Evolutionary conservation across 2,329 filamentous ascomycete species (phyloP), one percentile per base, ranked within the genome.

Genomic region (Pestalotiopsis sp.): DNA sequence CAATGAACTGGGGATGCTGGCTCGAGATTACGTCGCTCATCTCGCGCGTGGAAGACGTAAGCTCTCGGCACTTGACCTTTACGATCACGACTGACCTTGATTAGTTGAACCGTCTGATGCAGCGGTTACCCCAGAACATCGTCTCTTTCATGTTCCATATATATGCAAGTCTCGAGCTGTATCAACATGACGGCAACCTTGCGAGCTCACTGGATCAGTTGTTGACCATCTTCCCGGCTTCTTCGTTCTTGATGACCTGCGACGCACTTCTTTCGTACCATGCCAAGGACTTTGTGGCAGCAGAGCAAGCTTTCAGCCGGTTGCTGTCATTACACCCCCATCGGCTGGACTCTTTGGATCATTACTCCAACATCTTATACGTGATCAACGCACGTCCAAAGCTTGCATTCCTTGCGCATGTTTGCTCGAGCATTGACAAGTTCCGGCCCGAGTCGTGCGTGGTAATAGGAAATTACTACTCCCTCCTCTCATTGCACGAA

Each of bases 1-100:
- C 94, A 1, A 97, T 95, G 88, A 97, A 98, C 77, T 99, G 96
- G 96, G 94, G 94, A 7, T 95, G 94, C 70, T 99, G 96, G 96
- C 87, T 96, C 69, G 96, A 99, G 81, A 88, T 99, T 79, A 93
- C 93, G 3, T 91, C 91, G 52, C 85, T 98, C 31, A 88, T 97
- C 69, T 89, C 90, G 45, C 90, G 92, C 41, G 87, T 92, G 9
- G 94, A 98, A 79, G 93, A 97, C 80, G 92, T 96, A 80, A 80
- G 90, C 83, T 70, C 6, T 20, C 20, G 13, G 14, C 25, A 13
- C 36, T 17, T 4, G 17, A 13, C 11, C 23, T 27, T 36, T 14
- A 62, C 11, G 27, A 62, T 1, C 23, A 59, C 20, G 11, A 59
- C 57, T 59, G 17, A 59, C 23, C 12, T 36, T 17, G 17, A 41